phyloP scores from a whole-genome alignment of 2,329 filamentous ascomycete genomes.

The Grosmannia clavigera region DNA sequence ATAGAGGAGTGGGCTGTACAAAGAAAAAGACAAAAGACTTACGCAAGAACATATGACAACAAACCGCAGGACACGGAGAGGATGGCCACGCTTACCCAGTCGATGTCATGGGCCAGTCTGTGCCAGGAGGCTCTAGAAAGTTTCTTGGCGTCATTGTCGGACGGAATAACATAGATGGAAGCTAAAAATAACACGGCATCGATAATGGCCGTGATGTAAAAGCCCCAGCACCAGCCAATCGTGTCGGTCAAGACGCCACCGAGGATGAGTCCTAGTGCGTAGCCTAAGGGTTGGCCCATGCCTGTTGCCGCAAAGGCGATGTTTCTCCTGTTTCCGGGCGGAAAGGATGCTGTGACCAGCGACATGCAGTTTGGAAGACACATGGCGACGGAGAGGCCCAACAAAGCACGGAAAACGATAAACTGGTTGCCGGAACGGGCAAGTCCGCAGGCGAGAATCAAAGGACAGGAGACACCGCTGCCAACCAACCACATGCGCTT shows the following conservation, averaged over 20 bases:
- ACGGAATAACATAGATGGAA: constrained; percentile 24
- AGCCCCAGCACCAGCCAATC: constrained; percentile 34
- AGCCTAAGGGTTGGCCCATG: constrained; percentile 32
- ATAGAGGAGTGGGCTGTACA: background rate
- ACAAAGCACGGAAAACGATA: constrained; percentile 23
- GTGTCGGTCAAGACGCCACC: constrained; percentile 36
- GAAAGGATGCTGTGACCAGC: constrained; percentile 25
- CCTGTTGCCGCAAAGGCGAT: constrained; percentile 31
- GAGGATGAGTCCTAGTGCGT: constrained; percentile 35
- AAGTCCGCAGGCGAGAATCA: constrained; percentile 23
- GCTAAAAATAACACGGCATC: constrained; percentile 23
- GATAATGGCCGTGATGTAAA: constrained; percentile 26
- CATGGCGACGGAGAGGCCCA: constrained; percentile 24
- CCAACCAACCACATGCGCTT: constrained; percentile 22
- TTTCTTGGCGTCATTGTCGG: constrained; percentile 9
- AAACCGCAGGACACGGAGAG: constrained; percentile 33
- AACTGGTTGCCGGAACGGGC: constrained; percentile 23
- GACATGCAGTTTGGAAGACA: constrained; percentile 25
- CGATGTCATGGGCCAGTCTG: constrained; percentile 28
- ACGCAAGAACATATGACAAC: constrained; percentile 38
- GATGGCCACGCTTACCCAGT: constrained; percentile 38
- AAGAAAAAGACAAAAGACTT: constrained; percentile 17
- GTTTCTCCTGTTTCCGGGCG: constrained; percentile 24
- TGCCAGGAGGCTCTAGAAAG: background rate
- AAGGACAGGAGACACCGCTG: constrained; percentile 19